phyloP scores from a whole-genome alignment of 768 basidiomycete species.

The Thelephora ganbajun region DNA sequence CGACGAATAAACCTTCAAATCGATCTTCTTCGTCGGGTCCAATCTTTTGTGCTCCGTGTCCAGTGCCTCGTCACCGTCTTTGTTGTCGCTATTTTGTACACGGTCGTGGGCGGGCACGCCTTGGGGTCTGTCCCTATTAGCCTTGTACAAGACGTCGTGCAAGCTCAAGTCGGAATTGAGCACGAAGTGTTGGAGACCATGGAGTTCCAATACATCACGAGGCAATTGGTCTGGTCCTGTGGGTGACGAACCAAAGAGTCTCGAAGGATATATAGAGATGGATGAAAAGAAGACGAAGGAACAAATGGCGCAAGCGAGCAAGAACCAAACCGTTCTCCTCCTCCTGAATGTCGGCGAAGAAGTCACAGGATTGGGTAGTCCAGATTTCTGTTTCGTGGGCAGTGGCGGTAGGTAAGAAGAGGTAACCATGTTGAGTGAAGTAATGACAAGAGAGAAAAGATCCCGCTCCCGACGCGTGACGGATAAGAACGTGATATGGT shows the following conservation, averaged over 20 bases:
- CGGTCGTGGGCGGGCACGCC: slow-evolving; percentile 17
- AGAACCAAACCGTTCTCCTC: background rate
- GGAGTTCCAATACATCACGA: slow-evolving; percentile 38
- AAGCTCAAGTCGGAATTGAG: slow-evolving; percentile 14
- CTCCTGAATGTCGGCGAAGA: background rate
- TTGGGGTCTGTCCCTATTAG: background rate
- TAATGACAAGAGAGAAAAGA: no score
- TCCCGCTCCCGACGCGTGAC: no score
- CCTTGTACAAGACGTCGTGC: background rate
- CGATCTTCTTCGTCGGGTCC: slow-evolving; percentile 33
- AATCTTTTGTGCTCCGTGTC: background rate
- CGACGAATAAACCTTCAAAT: slow-evolving; percentile 41
- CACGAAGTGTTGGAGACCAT: slow-evolving; percentile 56
- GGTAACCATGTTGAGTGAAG: no score
- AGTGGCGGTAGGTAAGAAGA: background rate
- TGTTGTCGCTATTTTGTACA: no score
- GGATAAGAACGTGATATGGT: no score
- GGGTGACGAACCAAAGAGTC: background rate
- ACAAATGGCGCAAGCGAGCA: slow-evolving; percentile 3
- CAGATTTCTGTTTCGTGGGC: background rate
- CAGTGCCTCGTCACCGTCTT: no score
- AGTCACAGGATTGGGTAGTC: background rate
- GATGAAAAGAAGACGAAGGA: slow-evolving; percentile 1
- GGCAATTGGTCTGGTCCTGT: background rate
- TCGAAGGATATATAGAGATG: background rate